Evolutionary conservation across 352 stramenopile species (phyloP), one percentile per base, ranked within the genome.

Genomic region (Pythium chondricola): DNA sequence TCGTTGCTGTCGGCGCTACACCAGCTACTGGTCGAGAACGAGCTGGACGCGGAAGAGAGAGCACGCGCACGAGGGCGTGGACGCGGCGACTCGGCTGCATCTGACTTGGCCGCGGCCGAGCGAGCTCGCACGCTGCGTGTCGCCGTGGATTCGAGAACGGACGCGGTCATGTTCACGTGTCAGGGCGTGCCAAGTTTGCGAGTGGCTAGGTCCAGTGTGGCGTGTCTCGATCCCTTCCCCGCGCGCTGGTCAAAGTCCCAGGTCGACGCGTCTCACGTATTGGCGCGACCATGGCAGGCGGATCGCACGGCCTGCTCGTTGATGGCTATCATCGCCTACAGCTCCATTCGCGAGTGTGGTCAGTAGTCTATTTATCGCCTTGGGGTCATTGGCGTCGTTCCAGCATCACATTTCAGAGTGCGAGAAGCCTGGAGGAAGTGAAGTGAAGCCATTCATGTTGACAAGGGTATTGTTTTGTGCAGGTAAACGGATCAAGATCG

Each of bases 1-100:
- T 69, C 61, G 33, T 44, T 66, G 36, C 24, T 66, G 17, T 47
- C 51, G 30, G 58, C 51, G 20, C 52, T 61, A 30, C 46, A 53
- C 52, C 58, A 66, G 17, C 30, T 41, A 18, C 38, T 46, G 38
- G 18, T 50, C 8, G 58, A 56, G 43, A 56, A 61, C 16, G 46
- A 38, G 29, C 58, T 66, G 9, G 51, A 44, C 3, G 39, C 24
- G 9, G 58, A 66, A 30, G 58, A 66, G 14, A 66, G 32, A 4
- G 58, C 47, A 13, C 29, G 31, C 32, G 42, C 8, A 11, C 21
- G 35, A n/a, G 35, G 20, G 26, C 36, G 26, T 7, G 18, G 4
- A 13, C 16, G 35, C 21, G 29, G 29, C 7, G 24, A 35, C 21
- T 55, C 52, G 27, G 33, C 21, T 6, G 16, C 18, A 4, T 56